phyloP scores from a whole-genome alignment of 139 green algal species.

The Mesotaenium endlicherianum region DNA sequence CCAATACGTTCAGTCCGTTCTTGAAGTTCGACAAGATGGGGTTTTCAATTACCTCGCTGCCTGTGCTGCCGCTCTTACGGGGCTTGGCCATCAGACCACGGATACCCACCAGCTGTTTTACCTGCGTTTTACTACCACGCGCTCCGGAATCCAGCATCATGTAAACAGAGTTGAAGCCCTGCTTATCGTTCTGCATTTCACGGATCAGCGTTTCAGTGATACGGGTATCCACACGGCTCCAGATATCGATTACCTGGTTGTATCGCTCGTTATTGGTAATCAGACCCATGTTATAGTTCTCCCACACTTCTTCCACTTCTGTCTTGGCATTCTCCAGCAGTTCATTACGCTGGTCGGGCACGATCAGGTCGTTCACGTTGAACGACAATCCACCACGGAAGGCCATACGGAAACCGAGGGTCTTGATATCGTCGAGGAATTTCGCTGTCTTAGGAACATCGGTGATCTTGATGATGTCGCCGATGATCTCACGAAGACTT shows the following conservation, averaged over 20 bases:
- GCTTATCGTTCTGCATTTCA: background rate
- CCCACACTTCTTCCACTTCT: no score
- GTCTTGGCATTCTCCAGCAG: no score
- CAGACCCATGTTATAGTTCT: no score
- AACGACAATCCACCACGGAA: no score
- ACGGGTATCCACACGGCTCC: background rate
- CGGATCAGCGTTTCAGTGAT: background rate
- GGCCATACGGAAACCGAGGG: no score
- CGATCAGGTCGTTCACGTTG: no score
- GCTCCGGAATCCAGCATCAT: conserved; percentile 71
- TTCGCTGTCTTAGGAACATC: no score
- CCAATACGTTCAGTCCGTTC: conserved; percentile 55
- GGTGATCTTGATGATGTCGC: no score
- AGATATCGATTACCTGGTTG: conserved; percentile 67
- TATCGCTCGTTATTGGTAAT: no score
- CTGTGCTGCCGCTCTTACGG: conserved; percentile 57
- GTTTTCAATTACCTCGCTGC: conserved; percentile 66
- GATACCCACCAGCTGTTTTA: conserved; percentile 63
- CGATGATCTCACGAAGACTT: no score
- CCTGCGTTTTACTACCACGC: conserved; percentile 62
- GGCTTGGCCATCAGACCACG: conserved; percentile 64
- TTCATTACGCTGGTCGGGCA: no score
- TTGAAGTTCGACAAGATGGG: conserved; percentile 62
- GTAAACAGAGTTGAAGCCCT: conserved; percentile 63
- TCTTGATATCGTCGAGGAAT: no score